Evolutionary conservation across 2,329 filamentous ascomycete species (phyloP), one percentile per base, ranked within the genome.

Genomic region (Ambrosiella xylebori): DNA sequence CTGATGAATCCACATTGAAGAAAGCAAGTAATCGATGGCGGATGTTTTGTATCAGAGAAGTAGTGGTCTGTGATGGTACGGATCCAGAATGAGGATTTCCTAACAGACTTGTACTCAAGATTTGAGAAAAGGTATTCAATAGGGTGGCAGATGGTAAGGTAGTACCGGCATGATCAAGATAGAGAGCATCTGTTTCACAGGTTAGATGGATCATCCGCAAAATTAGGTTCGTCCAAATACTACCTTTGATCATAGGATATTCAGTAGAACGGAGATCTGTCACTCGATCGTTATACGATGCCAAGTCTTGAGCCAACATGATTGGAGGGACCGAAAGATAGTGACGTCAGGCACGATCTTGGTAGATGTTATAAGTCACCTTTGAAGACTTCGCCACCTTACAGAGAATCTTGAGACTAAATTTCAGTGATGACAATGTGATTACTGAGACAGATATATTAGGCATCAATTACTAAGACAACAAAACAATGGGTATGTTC

Each of bases 241-340:
- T 66, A 84, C 84, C 82, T 71, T 78, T 72, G 49, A 88, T 73
- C 81, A 86, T 85, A 35, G 84, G 84, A 68, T 81, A 88, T 64
- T 88, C 82, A 39, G 66, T 66, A 13, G 74, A 69, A 61, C 84
- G 74, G 37, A 86, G 72, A 12, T 66, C 66, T 66, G 85, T 81
- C 15, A 88, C 74, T 38, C 70, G 70, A 58, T 68, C 67, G 66
- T 85, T 80, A 66, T 87, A 87, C 1, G 52, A 40, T 2, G n/a
- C 40, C 7, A 41, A 37, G 37, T 59, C 61, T 6, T n/a, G 9
- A 35, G 47, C n/a, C 6, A 27, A 15, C 47, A 51, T 51, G 47
- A 51, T 51, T 49, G 45, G 3, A n/a, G 9, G 35, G 27, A 4
- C 8, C 17, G 9, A 19, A 19, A n/a, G 6, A 12, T 11, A 41